These are phyloP conservation scores for Sporothrix pallida DNA, from an alignment of 2,329 filamentous ascomycete species.

Conservation along the genomic window DNA sequence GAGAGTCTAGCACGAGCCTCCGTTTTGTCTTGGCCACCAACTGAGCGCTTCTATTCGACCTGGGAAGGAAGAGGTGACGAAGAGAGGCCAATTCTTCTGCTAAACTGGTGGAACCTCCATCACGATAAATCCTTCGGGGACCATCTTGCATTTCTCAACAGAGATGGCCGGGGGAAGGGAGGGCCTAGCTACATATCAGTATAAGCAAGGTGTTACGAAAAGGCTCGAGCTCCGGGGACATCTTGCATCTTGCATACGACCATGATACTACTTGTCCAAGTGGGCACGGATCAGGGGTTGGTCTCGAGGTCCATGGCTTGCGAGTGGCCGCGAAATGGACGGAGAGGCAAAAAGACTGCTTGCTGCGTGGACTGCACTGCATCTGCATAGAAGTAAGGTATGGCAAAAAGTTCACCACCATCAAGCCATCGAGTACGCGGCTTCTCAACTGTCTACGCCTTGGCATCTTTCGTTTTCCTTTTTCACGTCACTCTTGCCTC, in stretches of 20 bases:
- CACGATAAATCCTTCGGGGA: neutral
- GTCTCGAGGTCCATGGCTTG: neutral
- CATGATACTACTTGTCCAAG: neutral
- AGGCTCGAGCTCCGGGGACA: neutral
- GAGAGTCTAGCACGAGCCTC: neutral
- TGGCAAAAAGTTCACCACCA: constrained; percentile 3
- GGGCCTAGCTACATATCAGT: neutral
- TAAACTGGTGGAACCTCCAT: neutral
- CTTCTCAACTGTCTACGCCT: neutral
- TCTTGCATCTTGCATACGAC: neutral
- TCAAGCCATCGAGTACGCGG: neutral
- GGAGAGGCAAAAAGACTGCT: neutral
- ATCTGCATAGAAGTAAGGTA: neutral
- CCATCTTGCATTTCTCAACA: constrained; percentile 12
- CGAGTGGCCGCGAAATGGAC: neutral
- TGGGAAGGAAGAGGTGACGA: neutral
- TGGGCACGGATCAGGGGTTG: constrained; percentile 8
- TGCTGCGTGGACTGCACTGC: no score
- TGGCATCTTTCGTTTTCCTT: neutral
- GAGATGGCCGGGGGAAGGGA: neutral
- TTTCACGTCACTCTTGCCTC: constrained; percentile 1
- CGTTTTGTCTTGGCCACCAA: neutral
- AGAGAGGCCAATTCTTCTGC: neutral
- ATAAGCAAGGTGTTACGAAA: neutral
- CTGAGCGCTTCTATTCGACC: neutral